Percentiles rank a stretch among this genome's conserved stretches.
phyloP scores from a whole-genome alignment of 768 basidiomycete genomes.

The Lepiota venenata region DNA sequence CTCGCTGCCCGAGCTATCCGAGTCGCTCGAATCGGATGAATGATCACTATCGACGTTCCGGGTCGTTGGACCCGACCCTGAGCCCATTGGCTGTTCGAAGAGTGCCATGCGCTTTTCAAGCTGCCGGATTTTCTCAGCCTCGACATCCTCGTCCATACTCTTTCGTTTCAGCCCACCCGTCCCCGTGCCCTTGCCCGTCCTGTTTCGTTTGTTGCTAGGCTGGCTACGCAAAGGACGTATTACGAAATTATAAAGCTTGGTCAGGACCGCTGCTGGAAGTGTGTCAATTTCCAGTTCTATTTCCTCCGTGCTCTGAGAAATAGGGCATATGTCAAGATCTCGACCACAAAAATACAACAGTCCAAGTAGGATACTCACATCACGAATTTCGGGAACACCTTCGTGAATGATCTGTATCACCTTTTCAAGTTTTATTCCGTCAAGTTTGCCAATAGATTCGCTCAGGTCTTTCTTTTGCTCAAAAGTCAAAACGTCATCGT shows the following conservation, averaged over 20 bases:
- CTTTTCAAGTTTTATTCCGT: slow-evolving; percentile 78
- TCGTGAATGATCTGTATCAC: slow-evolving; percentile 96
- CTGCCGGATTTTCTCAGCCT: slow-evolving; percentile 91
- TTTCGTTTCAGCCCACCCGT: slow-evolving; percentile 91
- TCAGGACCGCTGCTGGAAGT: slow-evolving; percentile 81
- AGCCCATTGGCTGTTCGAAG: slow-evolving; percentile 63
- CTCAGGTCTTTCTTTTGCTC: slow-evolving; percentile 99
- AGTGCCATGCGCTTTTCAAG: slow-evolving; percentile 86
- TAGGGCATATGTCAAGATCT: slow-evolving; percentile 15
- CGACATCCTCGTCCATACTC: slow-evolving; percentile 96
- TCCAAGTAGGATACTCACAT: slow-evolving; percentile 51
- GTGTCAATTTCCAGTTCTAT: slow-evolving; percentile 98
- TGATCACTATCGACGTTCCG: slow-evolving; percentile 61
- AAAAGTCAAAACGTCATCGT: slow-evolving; percentile 85
- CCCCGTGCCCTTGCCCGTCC: slow-evolving; percentile 73
- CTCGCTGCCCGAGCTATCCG: slow-evolving; percentile 80
- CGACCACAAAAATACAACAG: slow-evolving; percentile 10
- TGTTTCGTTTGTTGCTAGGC: slow-evolving; percentile 60
- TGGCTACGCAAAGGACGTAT: slow-evolving; percentile 67
- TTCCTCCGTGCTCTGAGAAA: slow-evolving; percentile 84
- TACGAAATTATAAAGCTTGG: slow-evolving; percentile 95
- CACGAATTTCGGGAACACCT: slow-evolving; percentile 89
- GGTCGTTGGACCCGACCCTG: slow-evolving; percentile 32
- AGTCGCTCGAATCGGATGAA: slow-evolving; percentile 77
- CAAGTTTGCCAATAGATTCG: slow-evolving; percentile 86